phyloP scores from a whole-genome alignment of 345 rosid genomes.

The Aegle marmelos region DNA sequence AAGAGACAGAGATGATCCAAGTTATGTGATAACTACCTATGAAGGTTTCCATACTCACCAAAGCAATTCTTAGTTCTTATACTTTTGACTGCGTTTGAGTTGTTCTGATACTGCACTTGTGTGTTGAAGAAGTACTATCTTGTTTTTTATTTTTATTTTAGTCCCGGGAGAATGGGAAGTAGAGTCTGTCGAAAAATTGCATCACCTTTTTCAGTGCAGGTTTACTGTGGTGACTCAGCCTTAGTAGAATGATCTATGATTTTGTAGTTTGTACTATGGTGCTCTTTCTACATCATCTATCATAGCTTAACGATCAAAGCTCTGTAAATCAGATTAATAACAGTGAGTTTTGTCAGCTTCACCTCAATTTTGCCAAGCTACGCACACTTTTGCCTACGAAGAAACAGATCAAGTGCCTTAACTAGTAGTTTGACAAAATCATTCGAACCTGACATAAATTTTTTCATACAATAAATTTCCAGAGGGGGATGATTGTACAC shows the following conservation, averaged over 20 bases:
- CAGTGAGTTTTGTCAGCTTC: background rate
- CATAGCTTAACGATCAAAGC: background rate
- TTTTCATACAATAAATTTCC: background rate
- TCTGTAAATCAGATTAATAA: background rate
- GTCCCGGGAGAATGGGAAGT: background rate
- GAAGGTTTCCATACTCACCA: conserved; percentile 74
- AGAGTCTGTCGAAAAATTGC: background rate
- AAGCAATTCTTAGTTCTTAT: conserved; percentile 17
- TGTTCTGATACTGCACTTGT: background rate
- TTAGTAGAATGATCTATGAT: background rate
- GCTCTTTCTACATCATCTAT: background rate
- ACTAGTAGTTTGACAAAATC: background rate
- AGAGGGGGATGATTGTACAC: background rate
- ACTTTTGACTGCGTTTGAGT: background rate
- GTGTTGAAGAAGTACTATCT: background rate
- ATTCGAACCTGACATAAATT: background rate
- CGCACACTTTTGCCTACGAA: background rate
- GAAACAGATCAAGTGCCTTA: background rate
- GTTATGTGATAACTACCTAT: conserved; percentile 82
- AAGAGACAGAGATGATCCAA: conserved; percentile 69
- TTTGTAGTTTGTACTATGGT: background rate
- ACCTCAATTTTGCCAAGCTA: background rate
- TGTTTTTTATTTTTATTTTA: background rate
- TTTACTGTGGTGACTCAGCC: background rate
- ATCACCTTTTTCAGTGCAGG: background rate